These are phyloP conservation scores for Aschersonia sp. DNA, from an alignment of 2,329 filamentous ascomycete species.

Conservation along the genomic window DNA sequence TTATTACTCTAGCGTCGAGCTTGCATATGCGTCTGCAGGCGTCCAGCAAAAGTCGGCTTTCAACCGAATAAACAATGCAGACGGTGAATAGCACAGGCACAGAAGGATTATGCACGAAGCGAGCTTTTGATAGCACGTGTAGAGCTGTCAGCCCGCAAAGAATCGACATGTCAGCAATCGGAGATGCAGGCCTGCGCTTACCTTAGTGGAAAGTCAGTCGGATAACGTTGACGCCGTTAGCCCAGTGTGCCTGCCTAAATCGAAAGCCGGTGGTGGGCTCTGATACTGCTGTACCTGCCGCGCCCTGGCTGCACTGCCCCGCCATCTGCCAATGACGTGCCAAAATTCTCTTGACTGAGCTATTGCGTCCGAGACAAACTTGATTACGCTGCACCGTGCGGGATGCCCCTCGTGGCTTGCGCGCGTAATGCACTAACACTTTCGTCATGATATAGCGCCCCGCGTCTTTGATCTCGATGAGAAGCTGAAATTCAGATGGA, in stretches of 20 bases:
- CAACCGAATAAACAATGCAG: too few relatives aligned
- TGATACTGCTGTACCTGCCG: constrained; percentile 1
- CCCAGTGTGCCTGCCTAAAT: neutral
- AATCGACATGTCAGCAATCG: too few relatives aligned
- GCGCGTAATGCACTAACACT: neutral
- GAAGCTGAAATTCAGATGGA: neutral
- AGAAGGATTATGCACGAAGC: too few relatives aligned
- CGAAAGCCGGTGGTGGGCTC: neutral
- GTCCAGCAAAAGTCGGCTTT: too few relatives aligned
- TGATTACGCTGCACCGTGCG: constrained; percentile 6
- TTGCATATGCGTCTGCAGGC: neutral
- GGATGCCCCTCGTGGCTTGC: neutral
- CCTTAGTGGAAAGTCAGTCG: neutral
- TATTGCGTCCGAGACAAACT: neutral
- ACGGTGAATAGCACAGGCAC: too few relatives aligned
- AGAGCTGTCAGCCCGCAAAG: too few relatives aligned
- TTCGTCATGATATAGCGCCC: constrained; percentile 1
- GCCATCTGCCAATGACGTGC: constrained; percentile 1
- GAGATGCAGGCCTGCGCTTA: neutral
- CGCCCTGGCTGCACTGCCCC: constrained; percentile 2
- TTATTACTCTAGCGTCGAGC: neutral
- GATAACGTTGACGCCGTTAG: neutral
- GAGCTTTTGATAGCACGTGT: too few relatives aligned
- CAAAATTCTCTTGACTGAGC: neutral
- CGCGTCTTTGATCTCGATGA: constrained; percentile 1